Evolutionary conservation across 345 rosid genomes (phyloP).

Genomic region (Geranium rotundifolium): DNA sequence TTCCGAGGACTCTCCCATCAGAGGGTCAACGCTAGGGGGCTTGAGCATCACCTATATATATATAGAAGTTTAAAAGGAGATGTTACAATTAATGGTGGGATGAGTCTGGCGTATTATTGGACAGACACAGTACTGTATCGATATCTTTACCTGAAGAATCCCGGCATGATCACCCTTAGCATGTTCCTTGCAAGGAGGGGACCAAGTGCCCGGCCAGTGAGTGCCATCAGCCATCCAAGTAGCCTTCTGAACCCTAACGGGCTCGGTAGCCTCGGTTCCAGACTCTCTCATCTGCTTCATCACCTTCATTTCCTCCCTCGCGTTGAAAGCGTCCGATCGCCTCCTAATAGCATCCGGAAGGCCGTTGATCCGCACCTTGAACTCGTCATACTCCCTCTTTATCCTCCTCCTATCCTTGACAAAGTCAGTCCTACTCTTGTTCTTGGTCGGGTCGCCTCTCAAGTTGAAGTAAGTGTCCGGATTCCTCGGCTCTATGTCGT

Average conservation of each 20-base stretch:
- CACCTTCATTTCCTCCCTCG: conserved; percentile 92
- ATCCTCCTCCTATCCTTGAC: conserved; percentile 82
- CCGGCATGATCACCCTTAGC: conserved; percentile 94
- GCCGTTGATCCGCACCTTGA: conserved; percentile 83
- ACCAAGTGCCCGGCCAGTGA: conserved; percentile 94
- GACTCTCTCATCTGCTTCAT: conserved; percentile 71
- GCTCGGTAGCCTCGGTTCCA: conserved; percentile 62
- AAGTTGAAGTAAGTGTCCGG: conserved; percentile 73
- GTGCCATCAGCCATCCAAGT: conserved; percentile 99
- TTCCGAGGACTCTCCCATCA: conserved; percentile 36
- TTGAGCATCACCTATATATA: conserved; percentile 60
- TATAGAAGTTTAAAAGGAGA: too few relatives aligned
- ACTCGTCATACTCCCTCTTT: conserved; percentile 87
- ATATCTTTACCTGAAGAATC: conserved; percentile 39
- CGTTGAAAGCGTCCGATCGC: conserved; percentile 88
- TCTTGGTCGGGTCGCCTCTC: conserved; percentile 80
- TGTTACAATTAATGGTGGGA: too few relatives aligned
- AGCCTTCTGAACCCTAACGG: conserved; percentile 55
- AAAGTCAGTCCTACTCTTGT: conserved; percentile 70
- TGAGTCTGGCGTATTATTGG: too few relatives aligned
- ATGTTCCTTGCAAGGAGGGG: conserved; percentile 46
- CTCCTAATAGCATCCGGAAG: conserved; percentile 84
- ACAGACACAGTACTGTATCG: not conserved
- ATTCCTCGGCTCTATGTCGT: conserved; percentile 74
- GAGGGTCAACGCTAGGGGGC: conserved; percentile 75